Evolutionary conservation across 257 asterid species (phyloP).

Genomic region (Solanum rostratum): DNA sequence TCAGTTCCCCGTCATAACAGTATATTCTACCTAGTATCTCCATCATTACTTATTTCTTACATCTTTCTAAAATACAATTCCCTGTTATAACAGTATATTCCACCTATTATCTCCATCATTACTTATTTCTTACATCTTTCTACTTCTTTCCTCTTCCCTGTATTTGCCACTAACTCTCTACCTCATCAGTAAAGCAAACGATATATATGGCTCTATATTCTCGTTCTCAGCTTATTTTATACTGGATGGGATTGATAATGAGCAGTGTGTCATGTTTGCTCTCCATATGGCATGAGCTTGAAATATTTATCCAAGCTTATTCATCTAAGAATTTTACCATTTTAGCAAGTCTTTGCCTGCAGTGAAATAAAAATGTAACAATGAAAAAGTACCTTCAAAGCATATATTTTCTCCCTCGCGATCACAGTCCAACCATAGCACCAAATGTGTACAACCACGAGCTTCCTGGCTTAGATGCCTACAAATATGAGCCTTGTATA

Average conservation of each 20-base stretch:
- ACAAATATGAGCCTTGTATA: slow-evolving; percentile 69
- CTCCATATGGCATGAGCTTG: background rate
- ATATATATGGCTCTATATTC: background rate
- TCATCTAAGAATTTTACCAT: background rate
- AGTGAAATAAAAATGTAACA: background rate
- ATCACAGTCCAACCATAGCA: slow-evolving; percentile 90
- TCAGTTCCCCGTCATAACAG: background rate
- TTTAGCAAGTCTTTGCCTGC: background rate
- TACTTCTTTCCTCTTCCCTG: background rate
- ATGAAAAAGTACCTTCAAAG: slow-evolving; percentile 63
- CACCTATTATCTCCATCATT: background rate
- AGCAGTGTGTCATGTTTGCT: background rate
- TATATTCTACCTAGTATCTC: background rate
- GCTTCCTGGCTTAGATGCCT: slow-evolving; percentile 92
- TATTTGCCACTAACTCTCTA: background rate
- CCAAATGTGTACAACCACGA: slow-evolving; percentile 73
- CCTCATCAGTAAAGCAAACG: background rate
- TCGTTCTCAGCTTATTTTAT: background rate
- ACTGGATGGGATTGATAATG: background rate
- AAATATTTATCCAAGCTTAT: background rate
- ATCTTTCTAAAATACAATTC: background rate
- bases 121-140: background rate
- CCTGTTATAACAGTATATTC: background rate
- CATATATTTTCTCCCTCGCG: slow-evolving; percentile 98
- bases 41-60: background rate